A percentile compares a stretch with the other conserved stretches of the same genome.
These are phyloP conservation scores for Blepharisma japonicum DNA, from an alignment of 73 alveolate genomes.

Conservation along the genomic window DNA sequence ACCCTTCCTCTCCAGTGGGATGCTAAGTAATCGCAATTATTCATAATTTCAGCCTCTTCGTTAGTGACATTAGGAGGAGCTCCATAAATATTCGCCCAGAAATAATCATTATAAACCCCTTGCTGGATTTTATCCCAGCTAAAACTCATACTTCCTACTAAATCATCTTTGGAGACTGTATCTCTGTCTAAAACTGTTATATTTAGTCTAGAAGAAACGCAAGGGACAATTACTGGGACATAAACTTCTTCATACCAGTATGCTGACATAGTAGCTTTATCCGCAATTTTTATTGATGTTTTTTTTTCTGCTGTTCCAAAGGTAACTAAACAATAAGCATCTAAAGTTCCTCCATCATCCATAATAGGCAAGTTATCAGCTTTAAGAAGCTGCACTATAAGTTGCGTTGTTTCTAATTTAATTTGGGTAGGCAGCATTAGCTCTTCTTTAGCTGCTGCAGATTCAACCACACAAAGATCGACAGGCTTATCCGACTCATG, in stretches of 20 bases:
- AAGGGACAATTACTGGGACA: not conserved
- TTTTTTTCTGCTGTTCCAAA: not conserved
- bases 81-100: slow-evolving; percentile 2
- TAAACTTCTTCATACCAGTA: not conserved
- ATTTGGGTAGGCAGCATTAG: not conserved
- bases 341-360: not conserved
- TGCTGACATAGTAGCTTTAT: not conserved
- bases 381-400: not conserved
- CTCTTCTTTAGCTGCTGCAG: not conserved
- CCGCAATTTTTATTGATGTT: not conserved
- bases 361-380: not conserved
- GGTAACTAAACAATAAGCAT: not conserved
- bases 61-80: not conserved
- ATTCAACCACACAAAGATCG: not conserved
- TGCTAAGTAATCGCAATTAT: not conserved
- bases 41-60: not conserved
- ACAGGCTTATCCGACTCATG: not conserved
- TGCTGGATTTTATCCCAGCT: not conserved
- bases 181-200: not conserved
- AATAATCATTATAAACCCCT: not conserved
- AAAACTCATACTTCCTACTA: not conserved
- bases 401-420: not conserved
- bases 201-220: not conserved
- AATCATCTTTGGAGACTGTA: not conserved
- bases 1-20: not conserved